Base-by-base conservation (phyloP, 2,329 filamentous ascomycete genomes). In the Dryadomyces quercus-mongolicae region DNA sequence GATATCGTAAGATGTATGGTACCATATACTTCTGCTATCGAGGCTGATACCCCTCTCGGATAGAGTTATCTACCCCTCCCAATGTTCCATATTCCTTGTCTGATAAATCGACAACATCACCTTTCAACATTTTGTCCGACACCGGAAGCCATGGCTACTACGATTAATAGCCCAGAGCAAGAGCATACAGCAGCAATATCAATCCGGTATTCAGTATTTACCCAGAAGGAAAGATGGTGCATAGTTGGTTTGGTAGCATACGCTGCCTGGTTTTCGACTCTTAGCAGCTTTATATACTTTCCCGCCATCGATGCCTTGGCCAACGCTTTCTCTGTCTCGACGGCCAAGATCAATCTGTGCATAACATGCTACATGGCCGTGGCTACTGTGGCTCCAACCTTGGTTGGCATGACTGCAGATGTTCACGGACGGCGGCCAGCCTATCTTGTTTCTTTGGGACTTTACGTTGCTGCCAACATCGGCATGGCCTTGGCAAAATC, bases 241-340 rank as follows among this genome's bases (percentile, higher is more conserved):
- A 52, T 52, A 8, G n/a, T 52, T 9, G 12, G 10, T 9, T 16
- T 52, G 22, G 45, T 42, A 16, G n/a, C 22, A 3, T 42, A 45
- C 1, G 50, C 50, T 22, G 42, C 42, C 50, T 46, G 45, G 42
- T 52, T 52, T 16, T 46, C 42, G 16, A 42, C 50, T 10, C 45
- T 52, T 5, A 52, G 50, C 22, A 25, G 22, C 15, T 22, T 52
- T 13, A 22, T 42, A 5, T 52, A 52, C 22, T 52, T 52, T 34
- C 50, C 50, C 18, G 40, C 42, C 40, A 21, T 52, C 42, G 40
- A 52, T 21, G 20, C 45, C 50, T 45, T 52, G 22, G 50, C 50
- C 21, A 9, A 34, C 5, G 50, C 45, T 10, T 10, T 52, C 13
- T 7, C 12, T 25, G 50, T 52, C 21, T 52, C 50, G 5, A 22